phyloP scores from a whole-genome alignment of 805 yeast genomes.

The Candida taoyuanica region DNA sequence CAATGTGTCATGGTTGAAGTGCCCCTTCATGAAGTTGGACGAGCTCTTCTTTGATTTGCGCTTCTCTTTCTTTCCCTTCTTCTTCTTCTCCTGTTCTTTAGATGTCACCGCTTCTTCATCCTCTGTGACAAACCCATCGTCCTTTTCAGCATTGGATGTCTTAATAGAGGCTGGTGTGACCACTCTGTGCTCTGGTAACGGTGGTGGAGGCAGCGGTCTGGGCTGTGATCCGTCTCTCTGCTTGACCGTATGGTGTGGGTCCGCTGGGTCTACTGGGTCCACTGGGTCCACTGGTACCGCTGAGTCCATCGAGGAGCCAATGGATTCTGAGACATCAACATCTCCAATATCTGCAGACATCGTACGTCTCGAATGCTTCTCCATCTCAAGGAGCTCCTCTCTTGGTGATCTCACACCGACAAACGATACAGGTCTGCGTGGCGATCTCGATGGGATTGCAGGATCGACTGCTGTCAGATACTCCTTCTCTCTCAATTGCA shows the following conservation, averaged over 20 bases:
- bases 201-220: conserved; percentile 27
- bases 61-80: too few relatives aligned
- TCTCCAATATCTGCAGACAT: conserved; percentile 9
- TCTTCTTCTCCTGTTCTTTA: conserved; percentile 3
- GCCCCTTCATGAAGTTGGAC: conserved; percentile 18
- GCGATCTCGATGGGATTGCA: conserved; percentile 27
- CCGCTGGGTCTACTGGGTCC: too few relatives aligned
- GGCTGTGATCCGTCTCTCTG: conserved; percentile 7
- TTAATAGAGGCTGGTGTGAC: conserved; percentile 4
- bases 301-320: background rate
- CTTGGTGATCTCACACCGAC: conserved; percentile 6
- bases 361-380: conserved; percentile 10
- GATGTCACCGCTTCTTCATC: conserved; percentile 17
- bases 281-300: too few relatives aligned
- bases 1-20: conserved; percentile 30
- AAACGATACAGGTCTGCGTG: conserved; percentile 25
- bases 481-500: conserved; percentile 11
- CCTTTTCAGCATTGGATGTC: conserved; percentile 5
- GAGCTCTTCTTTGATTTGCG: conserved; percentile 8
- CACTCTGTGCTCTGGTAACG: conserved; percentile 23
- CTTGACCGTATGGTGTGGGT: background rate
- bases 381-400: background rate
- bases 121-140: conserved; percentile 27
- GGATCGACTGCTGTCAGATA: conserved; percentile 14
- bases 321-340: background rate